A percentile compares a stretch with the other conserved stretches of the same genome.
Conservation (phyloP, 2,329 filamentous ascomycete species). For the Alternaria sp. region DNA sequence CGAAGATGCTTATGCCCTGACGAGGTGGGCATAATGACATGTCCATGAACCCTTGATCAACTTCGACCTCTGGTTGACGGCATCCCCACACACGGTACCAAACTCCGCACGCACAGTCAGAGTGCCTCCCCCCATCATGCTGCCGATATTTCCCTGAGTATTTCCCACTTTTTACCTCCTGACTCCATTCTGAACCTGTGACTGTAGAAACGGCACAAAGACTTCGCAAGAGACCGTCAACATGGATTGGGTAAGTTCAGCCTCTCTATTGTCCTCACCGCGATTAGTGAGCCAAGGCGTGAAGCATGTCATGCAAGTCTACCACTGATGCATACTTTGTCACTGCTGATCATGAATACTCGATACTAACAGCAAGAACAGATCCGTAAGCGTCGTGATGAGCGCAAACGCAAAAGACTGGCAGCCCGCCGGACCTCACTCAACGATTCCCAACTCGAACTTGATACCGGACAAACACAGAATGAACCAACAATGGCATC, state of each 20-base stretch:
- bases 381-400: neutral
- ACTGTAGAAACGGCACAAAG: neutral
- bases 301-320: neutral
- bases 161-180: neutral
- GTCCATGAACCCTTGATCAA: neutral
- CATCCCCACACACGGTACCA: conserved; percentile 3
- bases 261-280: neutral
- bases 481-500: neutral
- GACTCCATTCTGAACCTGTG: neutral
- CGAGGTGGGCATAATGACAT: conserved; percentile 2
- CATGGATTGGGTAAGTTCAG: conserved; percentile 1
- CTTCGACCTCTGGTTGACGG: neutral
- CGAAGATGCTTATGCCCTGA: neutral
- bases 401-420: neutral
- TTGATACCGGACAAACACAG: neutral
- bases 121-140: no score
- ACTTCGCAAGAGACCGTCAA: neutral
- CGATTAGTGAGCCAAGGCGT: neutral
- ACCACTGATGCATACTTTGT: no score
- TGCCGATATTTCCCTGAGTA: neutral
- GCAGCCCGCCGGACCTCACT: neutral
- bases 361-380: neutral
- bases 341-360: neutral
- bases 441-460: neutral
- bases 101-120: neutral